Base-by-base conservation (phyloP, 2,329 filamentous ascomycete genomes). In the Penicillium sp. region DNA sequence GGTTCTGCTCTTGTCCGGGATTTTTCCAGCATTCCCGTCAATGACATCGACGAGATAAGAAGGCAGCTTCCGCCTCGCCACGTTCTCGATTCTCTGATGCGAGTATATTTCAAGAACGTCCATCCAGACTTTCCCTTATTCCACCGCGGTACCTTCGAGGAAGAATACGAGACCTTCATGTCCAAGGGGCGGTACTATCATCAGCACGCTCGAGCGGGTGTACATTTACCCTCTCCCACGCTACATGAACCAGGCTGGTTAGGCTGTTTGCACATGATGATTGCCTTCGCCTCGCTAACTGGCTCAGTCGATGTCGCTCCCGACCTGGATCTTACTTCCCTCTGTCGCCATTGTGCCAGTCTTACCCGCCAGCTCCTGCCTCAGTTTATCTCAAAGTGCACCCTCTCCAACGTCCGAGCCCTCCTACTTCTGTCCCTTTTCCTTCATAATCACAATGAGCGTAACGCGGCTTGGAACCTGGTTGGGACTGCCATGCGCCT, bases 401-500 rank as follows among this genome's bases (percentile, higher is more conserved):
- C 69, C 1, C 60, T 72, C 31, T 67, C 69, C 42, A 73, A 72
- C 54, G 65, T 73, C 33, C 64, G 69, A 43, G 71, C 69, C 1
- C 60, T 74, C n/a, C 44, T 74, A 5, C 63, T 74, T 3, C 57
- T 74, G 4, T 63, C 72, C 1, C 51, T 76, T 1, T 76, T 75
- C 47, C 56, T 76, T 1, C 74, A 76, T 45, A 76, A 76, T 35
- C 73, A 74, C 35, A 74, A 75, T 53, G 74, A 76, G 49, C 62
- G 74, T 7, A 76, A 76, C 29, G 74, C 73, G 1, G 71, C 73
- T 0, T 71, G 69, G 68, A 60, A 68, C 26, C 46, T 72, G 48
- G 60, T 65, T 24, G 69, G 69, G 3, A 58, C 69, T n/a, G 68
- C 69, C 16, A 62, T 67, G 21, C 67, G 67, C 37, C 60, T 69